Evolutionary conservation across 805 yeast species (phyloP).

Genomic region (Wickerhamiella brachini): DNA sequence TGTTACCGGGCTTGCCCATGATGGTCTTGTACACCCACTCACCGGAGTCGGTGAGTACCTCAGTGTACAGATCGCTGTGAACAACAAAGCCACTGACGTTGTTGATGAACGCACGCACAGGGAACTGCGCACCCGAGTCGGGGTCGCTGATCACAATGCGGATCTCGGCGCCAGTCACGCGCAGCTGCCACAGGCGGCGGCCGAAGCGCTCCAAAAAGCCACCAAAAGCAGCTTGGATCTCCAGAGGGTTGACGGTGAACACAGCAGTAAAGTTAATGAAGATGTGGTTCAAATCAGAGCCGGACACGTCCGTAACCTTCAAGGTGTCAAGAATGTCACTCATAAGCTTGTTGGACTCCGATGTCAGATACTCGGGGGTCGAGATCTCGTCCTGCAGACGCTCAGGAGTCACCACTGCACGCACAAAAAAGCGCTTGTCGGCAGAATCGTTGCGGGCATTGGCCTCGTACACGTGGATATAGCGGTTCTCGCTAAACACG

Average conservation of each 20-base stretch:
- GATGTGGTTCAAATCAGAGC: slow-evolving; percentile 92
- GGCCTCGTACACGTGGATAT: slow-evolving; percentile 95
- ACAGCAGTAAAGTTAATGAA: slow-evolving; percentile 95
- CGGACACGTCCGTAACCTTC: slow-evolving; percentile 85
- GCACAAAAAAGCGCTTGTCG: slow-evolving; percentile 90
- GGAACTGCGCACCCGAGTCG: slow-evolving; percentile 76
- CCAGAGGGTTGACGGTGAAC: slow-evolving; percentile 86
- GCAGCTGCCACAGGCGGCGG: slow-evolving; percentile 87
- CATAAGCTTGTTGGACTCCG: slow-evolving; percentile 94
- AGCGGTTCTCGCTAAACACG: slow-evolving; percentile 89
- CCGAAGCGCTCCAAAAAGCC: slow-evolving; percentile 97
- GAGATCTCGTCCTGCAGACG: slow-evolving; percentile 85
- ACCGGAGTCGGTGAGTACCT: slow-evolving; percentile 79
- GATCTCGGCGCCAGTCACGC: slow-evolving; percentile 95
- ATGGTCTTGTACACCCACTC: slow-evolving; percentile 96
- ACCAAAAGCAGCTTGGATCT: slow-evolving; percentile 95
- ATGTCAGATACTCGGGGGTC: slow-evolving; percentile 83
- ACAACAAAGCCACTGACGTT: slow-evolving; percentile 97
- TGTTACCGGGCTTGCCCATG: slow-evolving; percentile 63
- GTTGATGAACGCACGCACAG: slow-evolving; percentile 90
- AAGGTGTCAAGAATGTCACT: slow-evolving; percentile 88
- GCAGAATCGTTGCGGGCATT: slow-evolving; percentile 84
- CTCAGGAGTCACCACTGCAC: slow-evolving; percentile 96
- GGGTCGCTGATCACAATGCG: slow-evolving; percentile 92
- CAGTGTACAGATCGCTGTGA: slow-evolving; percentile 87